Percentiles rank a stretch among this genome's conserved stretches.
These are phyloP conservation scores for Mycena chlorophos DNA, from an alignment of 768 basidiomycete species.

Conservation along the genomic window DNA sequence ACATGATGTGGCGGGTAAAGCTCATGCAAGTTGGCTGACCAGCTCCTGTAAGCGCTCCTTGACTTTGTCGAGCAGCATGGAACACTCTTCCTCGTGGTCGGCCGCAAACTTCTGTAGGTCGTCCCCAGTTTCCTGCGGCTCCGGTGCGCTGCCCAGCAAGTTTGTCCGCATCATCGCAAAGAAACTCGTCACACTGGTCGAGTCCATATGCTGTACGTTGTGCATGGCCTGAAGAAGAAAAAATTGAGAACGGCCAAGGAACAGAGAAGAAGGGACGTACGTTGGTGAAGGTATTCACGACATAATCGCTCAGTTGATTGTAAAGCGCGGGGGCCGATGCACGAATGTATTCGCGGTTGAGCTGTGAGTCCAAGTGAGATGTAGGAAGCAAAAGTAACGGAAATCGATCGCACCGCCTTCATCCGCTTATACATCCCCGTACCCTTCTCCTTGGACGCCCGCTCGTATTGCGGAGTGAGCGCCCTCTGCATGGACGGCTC, in stretches of 20 bases:
- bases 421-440: conserved; percentile 20
- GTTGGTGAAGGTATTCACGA: neutral
- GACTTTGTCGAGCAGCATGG: neutral
- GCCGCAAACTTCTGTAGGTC: neutral
- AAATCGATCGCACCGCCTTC: no score
- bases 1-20: neutral
- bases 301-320: neutral
- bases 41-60: conserved; percentile 1
- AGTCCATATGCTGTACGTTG: neutral
- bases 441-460: conserved; percentile 9
- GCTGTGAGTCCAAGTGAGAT: no score
- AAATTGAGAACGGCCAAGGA: no score
- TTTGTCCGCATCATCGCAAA: neutral
- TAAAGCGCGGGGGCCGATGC: neutral
- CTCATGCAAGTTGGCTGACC: neutral
- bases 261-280: no score
- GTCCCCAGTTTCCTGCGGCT: neutral
- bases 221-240: no score
- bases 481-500: conserved; percentile 2
- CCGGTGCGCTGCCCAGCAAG: neutral
- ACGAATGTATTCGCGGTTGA: neutral
- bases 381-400: no score
- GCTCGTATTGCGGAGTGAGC: conserved; percentile 7
- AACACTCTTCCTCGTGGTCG: neutral
- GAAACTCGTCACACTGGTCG: no score